Base-by-base conservation (phyloP, 2,329 filamentous ascomycete species). In the Beauveria varroae region DNA sequence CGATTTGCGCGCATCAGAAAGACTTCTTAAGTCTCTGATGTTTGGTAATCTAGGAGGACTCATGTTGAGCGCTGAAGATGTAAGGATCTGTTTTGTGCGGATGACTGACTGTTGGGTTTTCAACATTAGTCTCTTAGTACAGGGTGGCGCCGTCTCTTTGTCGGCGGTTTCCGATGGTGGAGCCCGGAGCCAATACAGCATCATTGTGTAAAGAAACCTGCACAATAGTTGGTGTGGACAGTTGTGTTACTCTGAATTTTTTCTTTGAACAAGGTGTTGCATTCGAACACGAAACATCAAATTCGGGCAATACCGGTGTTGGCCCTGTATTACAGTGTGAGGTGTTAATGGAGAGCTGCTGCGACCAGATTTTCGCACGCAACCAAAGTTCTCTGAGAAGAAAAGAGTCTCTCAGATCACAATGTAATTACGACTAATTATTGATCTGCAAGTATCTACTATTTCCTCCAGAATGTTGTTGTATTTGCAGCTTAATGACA, bases 1-100 rank as follows among this genome's bases (percentile, higher is more conserved):
- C 43, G 78, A 79, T 61, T 89, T 81, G 22, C 81, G 76, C 30
- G 78, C 68, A 34, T 84, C 79, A 20, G 85, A 71, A 54, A 87
- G 81, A 52, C 76, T 74, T 28, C 80, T 76, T 44, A 96, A 76
- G 16, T 76, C 74, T 51, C 77, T 71, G 67, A 87, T 78, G 30
- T 80, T 71, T 14, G 89, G 89, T 7, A 95, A 68, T 30, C 61
- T 62, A 26, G 52, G 52, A 40, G 63, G 60, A 22, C 10, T 22
- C 54, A 53, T 57, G 24, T 30, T 61, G 3, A 37, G 14, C 18
- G 28, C 10, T 41, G 41, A 16, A 40, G n/a, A 28, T 22, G 47
- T 8, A 40, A 40, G n/a, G 43, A 43, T 18, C 3, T 20, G 22
- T 26, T 8, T 28, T 46, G 43, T 9, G 44, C 3, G 3, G 26